Conservation (phyloP, 331 rosid species). For the Dryas integrifolia region DNA sequence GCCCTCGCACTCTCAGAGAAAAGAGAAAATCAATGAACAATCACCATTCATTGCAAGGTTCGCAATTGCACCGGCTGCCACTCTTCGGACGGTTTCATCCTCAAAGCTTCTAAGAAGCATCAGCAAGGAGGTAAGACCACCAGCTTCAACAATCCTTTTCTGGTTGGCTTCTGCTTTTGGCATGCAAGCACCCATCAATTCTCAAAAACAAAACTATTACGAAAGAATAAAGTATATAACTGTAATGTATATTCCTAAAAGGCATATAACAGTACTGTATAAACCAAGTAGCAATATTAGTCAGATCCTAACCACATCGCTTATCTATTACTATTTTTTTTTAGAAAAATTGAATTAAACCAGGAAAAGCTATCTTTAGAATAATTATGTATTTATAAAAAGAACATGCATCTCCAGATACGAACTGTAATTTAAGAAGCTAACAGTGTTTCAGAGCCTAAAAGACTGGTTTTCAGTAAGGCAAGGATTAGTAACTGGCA, state of each 20-base stretch:
- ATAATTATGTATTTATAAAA: background rate
- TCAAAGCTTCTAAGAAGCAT: constrained; percentile 95
- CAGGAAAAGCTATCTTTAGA: background rate
- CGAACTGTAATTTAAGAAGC: background rate
- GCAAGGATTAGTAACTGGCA: background rate
- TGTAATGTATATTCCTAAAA: background rate
- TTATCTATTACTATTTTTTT: background rate
- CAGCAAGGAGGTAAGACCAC: constrained; percentile 88
- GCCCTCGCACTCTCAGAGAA: constrained; percentile 18
- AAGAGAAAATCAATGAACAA: constrained; percentile 5
- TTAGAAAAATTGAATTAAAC: background rate
- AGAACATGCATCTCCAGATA: background rate
- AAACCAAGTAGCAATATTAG: background rate
- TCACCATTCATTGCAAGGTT: constrained; percentile 98
- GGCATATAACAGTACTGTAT: background rate
- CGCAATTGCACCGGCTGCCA: constrained; percentile 97
- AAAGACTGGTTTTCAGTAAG: background rate
- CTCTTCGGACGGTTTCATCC: constrained; percentile 92
- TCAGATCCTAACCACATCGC: background rate
- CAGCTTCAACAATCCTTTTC: constrained; percentile 90
- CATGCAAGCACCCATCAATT: constrained; percentile 18
- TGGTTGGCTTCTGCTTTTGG: constrained; percentile 78
- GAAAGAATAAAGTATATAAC: constrained; percentile 10
- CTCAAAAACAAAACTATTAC: constrained; percentile 21
- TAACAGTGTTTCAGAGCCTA: background rate